Evolutionary conservation across 164 flowering plant genomes (phyloP).

Genomic region (Magnolia kwangsiensis): DNA sequence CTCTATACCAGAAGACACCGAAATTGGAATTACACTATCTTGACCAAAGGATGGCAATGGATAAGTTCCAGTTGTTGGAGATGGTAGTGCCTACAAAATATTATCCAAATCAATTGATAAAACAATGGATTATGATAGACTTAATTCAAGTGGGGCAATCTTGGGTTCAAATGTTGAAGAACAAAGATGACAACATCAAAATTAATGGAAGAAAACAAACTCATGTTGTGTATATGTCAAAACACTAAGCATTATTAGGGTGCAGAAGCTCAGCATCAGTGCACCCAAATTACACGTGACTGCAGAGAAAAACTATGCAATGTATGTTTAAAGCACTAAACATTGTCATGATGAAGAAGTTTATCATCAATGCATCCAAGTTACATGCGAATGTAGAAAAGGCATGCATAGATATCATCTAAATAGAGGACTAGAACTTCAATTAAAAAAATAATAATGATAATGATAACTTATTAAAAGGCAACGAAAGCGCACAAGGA

Average conservation of each 20-base stretch:
- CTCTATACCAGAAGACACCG: constrained; percentile 20
- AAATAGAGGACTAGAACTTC: not conserved
- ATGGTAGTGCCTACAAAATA: constrained; percentile 32
- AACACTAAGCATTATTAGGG: no score
- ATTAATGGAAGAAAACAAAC: not conserved
- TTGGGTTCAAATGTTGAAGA: not conserved
- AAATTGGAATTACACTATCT: constrained; percentile 23
- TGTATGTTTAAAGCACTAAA: not conserved
- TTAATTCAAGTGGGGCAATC: not conserved
- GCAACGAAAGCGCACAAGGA: no score
- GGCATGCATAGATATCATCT: not conserved
- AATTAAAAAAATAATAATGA: no score
- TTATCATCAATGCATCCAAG: not conserved
- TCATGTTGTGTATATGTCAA: not conserved
- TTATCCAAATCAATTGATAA: not conserved
- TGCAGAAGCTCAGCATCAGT: not conserved
- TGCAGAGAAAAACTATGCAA: not conserved
- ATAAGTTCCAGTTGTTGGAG: constrained; percentile 77
- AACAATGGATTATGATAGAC: not conserved
- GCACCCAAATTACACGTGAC: not conserved
- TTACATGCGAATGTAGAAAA: not conserved
- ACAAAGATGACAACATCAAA: not conserved
- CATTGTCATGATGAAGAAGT: not conserved
- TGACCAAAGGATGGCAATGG: constrained; percentile 25
- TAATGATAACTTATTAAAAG: no score